Conservation (phyloP, 2,329 filamentous ascomycete species). For the Diplodia scrobiculata region DNA sequence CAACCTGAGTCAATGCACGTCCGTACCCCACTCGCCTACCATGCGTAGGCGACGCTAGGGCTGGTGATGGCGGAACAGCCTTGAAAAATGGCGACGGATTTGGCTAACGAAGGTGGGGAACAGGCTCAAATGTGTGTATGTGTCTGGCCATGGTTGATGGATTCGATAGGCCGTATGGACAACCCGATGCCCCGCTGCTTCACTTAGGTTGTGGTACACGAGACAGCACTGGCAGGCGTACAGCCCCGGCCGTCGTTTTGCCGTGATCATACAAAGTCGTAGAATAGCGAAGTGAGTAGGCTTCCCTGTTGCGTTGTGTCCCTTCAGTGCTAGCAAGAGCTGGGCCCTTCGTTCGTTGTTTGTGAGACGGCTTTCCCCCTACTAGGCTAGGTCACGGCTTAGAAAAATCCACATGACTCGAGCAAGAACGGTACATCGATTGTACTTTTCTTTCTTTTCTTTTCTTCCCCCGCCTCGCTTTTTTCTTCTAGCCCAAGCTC, state of each 20-base stretch:
- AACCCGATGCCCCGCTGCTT: not conserved
- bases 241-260: not conserved
- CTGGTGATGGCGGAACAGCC: too few species aligned
- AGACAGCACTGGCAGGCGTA: not conserved
- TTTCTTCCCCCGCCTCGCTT: not conserved
- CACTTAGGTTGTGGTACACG: not conserved
- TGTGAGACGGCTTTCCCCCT: too few species aligned
- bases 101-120: not conserved
- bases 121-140: too few species aligned
- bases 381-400: not conserved
- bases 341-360: not conserved
- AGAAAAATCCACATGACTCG: not conserved
- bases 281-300: not conserved
- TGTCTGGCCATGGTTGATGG: not conserved
- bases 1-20: not conserved
- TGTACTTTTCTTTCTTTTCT: not conserved
- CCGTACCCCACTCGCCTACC: not conserved
- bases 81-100: not conserved
- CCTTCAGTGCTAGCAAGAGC: not conserved
- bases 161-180: not conserved
- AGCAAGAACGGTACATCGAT: not conserved
- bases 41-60: not conserved
- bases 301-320: not conserved
- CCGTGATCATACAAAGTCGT: constrained; percentile 9
- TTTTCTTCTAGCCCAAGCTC: not conserved